phyloP scores from a whole-genome alignment of 73 alveolate species.

The Tetrahymena borealis region DNA sequence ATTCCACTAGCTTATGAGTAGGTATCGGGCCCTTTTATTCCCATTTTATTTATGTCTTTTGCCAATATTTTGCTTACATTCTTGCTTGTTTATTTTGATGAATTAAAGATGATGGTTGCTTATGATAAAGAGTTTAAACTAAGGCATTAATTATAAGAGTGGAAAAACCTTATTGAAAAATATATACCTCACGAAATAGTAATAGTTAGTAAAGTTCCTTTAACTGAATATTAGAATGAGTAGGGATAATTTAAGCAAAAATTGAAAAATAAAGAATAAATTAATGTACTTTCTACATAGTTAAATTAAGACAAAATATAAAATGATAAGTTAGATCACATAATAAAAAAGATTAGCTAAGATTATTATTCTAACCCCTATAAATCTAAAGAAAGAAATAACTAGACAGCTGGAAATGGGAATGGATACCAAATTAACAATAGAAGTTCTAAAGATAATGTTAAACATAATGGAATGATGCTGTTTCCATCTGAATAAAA shows the following conservation, averaged over 20 bases:
- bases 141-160: neutral
- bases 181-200: neutral
- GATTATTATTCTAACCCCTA: too few relatives aligned
- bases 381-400: too few relatives aligned
- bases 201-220: neutral
- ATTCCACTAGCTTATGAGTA: neutral
- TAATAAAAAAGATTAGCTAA: too few relatives aligned
- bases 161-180: neutral
- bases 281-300: too few relatives aligned
- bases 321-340: too few relatives aligned
- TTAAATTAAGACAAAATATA: too few relatives aligned
- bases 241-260: too few relatives aligned
- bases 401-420: neutral
- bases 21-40: neutral
- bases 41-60: neutral
- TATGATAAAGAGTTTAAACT: neutral
- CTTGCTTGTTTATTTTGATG: neutral
- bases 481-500: neutral
- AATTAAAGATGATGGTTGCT: neutral
- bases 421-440: neutral
- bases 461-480: neutral
- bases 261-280: too few relatives aligned
- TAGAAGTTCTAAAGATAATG: neutral
- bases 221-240: too few relatives aligned
- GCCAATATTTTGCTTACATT: neutral